A percentile compares a stretch with the other conserved stretches of the same genome.
Conservation (phyloP, 192 early-diverging fungal genomes). For the Coemansia sp. region DNA sequence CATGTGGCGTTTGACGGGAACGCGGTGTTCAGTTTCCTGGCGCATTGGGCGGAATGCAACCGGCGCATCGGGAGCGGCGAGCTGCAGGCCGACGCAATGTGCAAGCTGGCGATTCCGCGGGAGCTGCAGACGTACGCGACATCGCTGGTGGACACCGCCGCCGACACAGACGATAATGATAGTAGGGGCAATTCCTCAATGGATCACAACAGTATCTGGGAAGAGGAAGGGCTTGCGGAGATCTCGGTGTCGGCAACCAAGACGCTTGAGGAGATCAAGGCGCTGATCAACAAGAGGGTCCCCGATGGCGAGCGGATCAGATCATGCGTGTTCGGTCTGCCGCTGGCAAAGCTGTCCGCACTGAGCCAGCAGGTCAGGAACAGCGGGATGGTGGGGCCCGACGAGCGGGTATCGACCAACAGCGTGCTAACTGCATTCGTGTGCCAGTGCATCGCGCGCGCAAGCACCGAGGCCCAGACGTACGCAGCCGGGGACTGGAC, state of each 20-base stretch:
- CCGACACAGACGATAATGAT: too few relatives aligned
- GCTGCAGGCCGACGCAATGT: neutral
- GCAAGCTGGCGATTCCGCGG: slow-evolving; percentile 6
- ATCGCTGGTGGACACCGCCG: neutral
- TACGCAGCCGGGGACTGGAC: slow-evolving; percentile 41
- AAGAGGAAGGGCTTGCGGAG: slow-evolving; percentile 10
- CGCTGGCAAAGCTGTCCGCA: neutral
- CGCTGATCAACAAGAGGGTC: slow-evolving; percentile 11
- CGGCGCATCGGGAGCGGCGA: neutral
- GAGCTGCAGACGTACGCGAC: slow-evolving; percentile 10
- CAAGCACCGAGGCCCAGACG: slow-evolving; percentile 24
- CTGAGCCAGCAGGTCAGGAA: slow-evolving; percentile 20
- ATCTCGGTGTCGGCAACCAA: slow-evolving; percentile 38
- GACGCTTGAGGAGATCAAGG: slow-evolving; percentile 12
- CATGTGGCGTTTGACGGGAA: slow-evolving; percentile 53
- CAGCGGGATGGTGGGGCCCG: slow-evolving; percentile 24
- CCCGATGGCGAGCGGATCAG: neutral
- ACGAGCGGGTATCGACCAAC: slow-evolving; percentile 45
- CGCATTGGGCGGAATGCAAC: slow-evolving; percentile 44
- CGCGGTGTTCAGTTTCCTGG: slow-evolving; percentile 42
- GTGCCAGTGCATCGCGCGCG: slow-evolving; percentile 26
- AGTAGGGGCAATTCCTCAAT: too few relatives aligned
- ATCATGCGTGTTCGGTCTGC: slow-evolving; percentile 34
- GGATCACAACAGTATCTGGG: neutral
- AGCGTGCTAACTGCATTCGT: slow-evolving; percentile 36